Base-by-base conservation (phyloP, 2,329 filamentous ascomycete species). In the Claviceps pusilla region DNA sequence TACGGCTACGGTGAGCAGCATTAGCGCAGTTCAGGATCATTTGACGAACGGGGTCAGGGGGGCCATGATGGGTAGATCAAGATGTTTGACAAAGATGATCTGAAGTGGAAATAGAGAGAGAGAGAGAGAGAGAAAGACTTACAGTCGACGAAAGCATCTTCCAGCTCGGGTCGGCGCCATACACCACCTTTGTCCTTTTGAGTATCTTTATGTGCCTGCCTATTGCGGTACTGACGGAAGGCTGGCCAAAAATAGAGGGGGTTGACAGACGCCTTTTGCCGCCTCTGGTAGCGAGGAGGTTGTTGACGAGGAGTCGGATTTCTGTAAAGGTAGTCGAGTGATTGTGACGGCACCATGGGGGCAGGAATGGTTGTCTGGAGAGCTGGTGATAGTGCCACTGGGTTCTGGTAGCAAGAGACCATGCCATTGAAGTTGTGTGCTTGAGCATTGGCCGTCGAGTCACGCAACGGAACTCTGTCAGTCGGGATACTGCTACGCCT, bases 61-160 rank as follows among this genome's bases (percentile, higher is more conserved):
- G 6, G 7, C 5, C 16, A 35, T n/a, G 46, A 14, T 7, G 12
- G 48, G 31, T 51, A 39, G 11, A 47, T 6, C 24, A 29, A 37
- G 35, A 37, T 7, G 9, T 12, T 10, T 5, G 4, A 14, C 7
- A 14, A 41, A 16, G 14, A 14, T 24, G 24, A 2, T 24, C 24
- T 24, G 39, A 14, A 3, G 39, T 11, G 12, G 11, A 41, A 41
- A 5, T 10, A 41, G 39, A 41, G 14, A 16, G 39, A n/a, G 9
- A 42, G 16, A n/a, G 41, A 5, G 7, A n/a, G 5, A 42, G 31
- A 19, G 29, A 48, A 12, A 19, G 29, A 63, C 76, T 69, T 68
- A 84, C 82, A 79, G 68, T 86, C 82, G 56, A 85, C 75, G 62
- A 86, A 86, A 39, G 80, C 78, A 71, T 79, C 74, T 63, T 86